phyloP scores from a whole-genome alignment of 75 land plant genomes.

The Pseudotsuga menziesii region DNA sequence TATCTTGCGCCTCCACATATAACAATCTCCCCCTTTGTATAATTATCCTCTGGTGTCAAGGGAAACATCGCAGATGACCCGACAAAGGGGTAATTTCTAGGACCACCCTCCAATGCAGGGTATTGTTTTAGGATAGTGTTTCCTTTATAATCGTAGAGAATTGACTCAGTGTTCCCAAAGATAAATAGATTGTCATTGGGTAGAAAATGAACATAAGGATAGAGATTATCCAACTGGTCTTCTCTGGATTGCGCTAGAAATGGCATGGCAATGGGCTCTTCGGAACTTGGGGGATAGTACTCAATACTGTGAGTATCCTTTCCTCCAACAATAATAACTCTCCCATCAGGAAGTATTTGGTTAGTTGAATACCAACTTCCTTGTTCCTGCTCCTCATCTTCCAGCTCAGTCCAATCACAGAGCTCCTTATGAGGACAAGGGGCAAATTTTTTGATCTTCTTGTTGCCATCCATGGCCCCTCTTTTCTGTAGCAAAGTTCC shows the following conservation, averaged over 20 bases:
- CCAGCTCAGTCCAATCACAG: slow-evolving; percentile 47
- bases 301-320: slow-evolving; percentile 28
- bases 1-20: slow-evolving; percentile 71
- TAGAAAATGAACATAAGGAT: slow-evolving; percentile 81
- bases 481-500: slow-evolving; percentile 62
- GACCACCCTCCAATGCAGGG: slow-evolving; percentile 56
- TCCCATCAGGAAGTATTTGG: slow-evolving; percentile 52
- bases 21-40: slow-evolving; percentile 43
- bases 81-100: slow-evolving; percentile 67
- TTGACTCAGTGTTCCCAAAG: slow-evolving; percentile 68
- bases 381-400: slow-evolving; percentile 9
- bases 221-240: slow-evolving; percentile 68
- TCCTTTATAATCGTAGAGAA: slow-evolving; percentile 43
- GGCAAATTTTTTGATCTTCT: slow-evolving; percentile 28
- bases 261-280: slow-evolving; percentile 22
- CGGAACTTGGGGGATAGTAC: slow-evolving; percentile 43
- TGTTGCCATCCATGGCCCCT: slow-evolving; percentile 49
- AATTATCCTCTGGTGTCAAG: slow-evolving; percentile 27
- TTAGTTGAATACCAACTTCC: slow-evolving; percentile 56
- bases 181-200: slow-evolving; percentile 82
- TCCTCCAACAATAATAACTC: slow-evolving; percentile 49
- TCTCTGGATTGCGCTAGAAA: slow-evolving; percentile 44
- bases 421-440: slow-evolving; percentile 26
- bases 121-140: slow-evolving; percentile 27
- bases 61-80: slow-evolving; percentile 74